Base-by-base conservation (phyloP, 2,329 filamentous ascomycete genomes). In the Stachybotrys echinatus region DNA sequence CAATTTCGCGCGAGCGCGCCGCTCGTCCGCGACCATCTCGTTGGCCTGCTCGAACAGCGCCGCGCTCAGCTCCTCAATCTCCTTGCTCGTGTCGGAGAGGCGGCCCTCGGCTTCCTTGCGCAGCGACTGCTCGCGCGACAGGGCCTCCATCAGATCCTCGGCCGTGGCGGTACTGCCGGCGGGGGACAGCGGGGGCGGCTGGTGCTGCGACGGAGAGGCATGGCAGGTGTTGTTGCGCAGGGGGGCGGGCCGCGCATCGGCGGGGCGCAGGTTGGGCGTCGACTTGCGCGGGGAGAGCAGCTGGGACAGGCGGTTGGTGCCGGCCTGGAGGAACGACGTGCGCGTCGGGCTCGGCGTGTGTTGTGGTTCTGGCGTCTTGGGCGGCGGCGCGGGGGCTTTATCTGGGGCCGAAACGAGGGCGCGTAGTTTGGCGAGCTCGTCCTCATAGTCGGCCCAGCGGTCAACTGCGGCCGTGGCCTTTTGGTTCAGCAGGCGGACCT, bases 11-110 rank as follows among this genome's bases (percentile, higher is more conserved):
- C 87, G 73, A 31, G 85, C 86, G 50, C 82, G 78, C 42, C 89
- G 74, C 73, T 94, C 89, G 18, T 79, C 75, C 2, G 89, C 88
- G 19, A 94, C 89, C 89, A 94, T 94, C 69, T 91, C 84, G 65
- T 94, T 94, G 47, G 89, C 89, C 71, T 92, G 85, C 70, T 88
- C 84, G 65, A 94, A 94, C 48, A 94, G 71, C 47, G 79, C 80
- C 19, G 81, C 85, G 61, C 81, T 88, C 55, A 94, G 73, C 69
- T 94, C 89, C 68, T 92, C 89, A 19, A 92, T 79, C 71, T 94
- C 89, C 12, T 73, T 76, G 60, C 81, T 61, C 47, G 88, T 86
- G 46, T 83, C 79, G 55, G 76, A 76, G 19, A 89, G 72, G 54
- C 81, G 79, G 46, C 79, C 78, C 69, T 94, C 89, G 2, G 88